Base-by-base conservation (phyloP, 257 asterid genomes). In the Solanum stenotomum region DNA sequence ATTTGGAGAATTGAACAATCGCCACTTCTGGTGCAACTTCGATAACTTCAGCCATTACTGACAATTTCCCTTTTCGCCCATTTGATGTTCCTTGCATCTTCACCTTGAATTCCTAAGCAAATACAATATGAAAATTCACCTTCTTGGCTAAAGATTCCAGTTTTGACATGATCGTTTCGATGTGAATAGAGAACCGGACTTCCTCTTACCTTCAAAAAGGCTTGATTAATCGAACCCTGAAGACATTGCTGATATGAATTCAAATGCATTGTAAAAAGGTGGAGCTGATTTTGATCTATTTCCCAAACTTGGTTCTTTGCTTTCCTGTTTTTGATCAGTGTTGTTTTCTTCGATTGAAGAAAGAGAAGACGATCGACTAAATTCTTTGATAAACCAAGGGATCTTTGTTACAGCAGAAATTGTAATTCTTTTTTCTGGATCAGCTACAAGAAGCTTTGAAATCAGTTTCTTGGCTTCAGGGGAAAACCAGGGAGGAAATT, bases 21-120 rank as follows among this genome's bases (percentile, higher is more conserved):
- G 97, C 94, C 90, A 96, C 90, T 92, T 94, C 98, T 72, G 97
- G 95, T 31, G 96, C 97, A 92, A 94, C 98, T 93, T 94, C 98
- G 70, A 75, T 94, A 22, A 94, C 94, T 94, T 95, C 95, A 10
- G 95, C 98, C 23, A 89, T 91, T 31, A 95, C 93, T 20, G 93
- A 78, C 9, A 95, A 40, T 52, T 90, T 92, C 72, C 98, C 98
- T 72, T 95, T 95, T 7, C 97, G 92, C 70, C 98, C 98, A 78
- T 93, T 95, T 1, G 93, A 65, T 0, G 23, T 29, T 16, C 98
- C 98, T 85, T 93, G 96, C 94, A 95, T 90, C 93, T 90, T 92
- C 88, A 95, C 87, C 85, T 92, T 92, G 40, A 90, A 95, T 34
- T 95, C 97, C 92, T 94, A 92, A 52, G 92, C 85, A 29, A 56